These are phyloP conservation scores for Lunularia cruciata DNA, from an alignment of 225 moss, liverwort and hornwort genomes.

Conservation along the genomic window DNA sequence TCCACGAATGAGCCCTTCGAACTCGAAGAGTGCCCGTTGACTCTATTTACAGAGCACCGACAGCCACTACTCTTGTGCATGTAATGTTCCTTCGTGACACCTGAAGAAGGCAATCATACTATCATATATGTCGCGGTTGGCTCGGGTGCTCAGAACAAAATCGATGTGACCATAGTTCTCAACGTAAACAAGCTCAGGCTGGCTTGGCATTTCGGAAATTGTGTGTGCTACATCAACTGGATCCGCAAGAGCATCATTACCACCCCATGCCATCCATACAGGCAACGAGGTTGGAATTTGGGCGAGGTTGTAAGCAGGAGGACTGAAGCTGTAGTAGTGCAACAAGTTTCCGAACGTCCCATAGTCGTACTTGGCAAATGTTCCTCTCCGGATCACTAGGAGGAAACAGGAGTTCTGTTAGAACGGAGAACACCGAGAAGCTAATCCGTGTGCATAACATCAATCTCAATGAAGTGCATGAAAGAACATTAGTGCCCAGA, in stretches of 20 bases:
- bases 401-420: background rate
- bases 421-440: too few relatives aligned
- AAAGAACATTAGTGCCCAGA: background rate
- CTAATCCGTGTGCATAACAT: background rate
- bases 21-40: too few relatives aligned
- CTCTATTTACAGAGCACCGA: background rate
- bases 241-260: slow-evolving; percentile 84
- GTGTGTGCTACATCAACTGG: slow-evolving; percentile 65
- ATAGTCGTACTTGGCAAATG: slow-evolving; percentile 80
- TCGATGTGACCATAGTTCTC: slow-evolving; percentile 90
- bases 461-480: background rate
- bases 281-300: slow-evolving; percentile 58
- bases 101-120: slow-evolving; percentile 81
- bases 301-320: slow-evolving; percentile 66
- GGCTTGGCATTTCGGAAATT: slow-evolving; percentile 49
- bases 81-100: slow-evolving; percentile 30
- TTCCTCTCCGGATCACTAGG: slow-evolving; percentile 73
- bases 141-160: slow-evolving; percentile 67
- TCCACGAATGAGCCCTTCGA: too few relatives aligned
- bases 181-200: slow-evolving; percentile 50
- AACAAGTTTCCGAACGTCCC: slow-evolving; percentile 74
- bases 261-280: slow-evolving; percentile 85
- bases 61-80: background rate
- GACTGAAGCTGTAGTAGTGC: slow-evolving; percentile 59
- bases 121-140: slow-evolving; percentile 78